Conservation (phyloP, 2,329 filamentous ascomycete genomes). For the Arthroderma sp. region DNA sequence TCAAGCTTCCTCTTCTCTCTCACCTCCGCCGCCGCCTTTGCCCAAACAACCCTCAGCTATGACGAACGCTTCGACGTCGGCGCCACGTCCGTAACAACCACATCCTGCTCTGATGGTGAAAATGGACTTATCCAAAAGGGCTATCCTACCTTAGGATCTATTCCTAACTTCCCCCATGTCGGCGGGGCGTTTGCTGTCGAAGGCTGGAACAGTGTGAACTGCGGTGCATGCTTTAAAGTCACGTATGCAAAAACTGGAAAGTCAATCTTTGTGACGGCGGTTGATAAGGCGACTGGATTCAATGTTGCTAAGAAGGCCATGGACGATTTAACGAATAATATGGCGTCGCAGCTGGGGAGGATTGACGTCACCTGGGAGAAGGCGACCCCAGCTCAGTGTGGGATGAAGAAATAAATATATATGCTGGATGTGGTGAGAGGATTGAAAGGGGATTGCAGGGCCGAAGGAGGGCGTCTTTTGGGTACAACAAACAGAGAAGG, state of each 20-base stretch:
- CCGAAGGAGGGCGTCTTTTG: too few relatives aligned
- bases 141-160: slow-evolving; percentile 28
- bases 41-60: slow-evolving; percentile 46
- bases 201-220: slow-evolving; percentile 36
- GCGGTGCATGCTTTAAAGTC: slow-evolving; percentile 41
- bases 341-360: slow-evolving; percentile 30
- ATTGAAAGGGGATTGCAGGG: too few relatives aligned
- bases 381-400: neutral
- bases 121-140: slow-evolving; percentile 22
- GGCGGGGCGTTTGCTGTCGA: slow-evolving; percentile 36
- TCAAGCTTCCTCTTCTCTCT: slow-evolving; percentile 13
- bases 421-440: too few relatives aligned
- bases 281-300: slow-evolving; percentile 35
- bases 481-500: too few relatives aligned
- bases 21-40: slow-evolving; percentile 10
- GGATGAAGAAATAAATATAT: neutral
- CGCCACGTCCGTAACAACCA: slow-evolving; percentile 39
- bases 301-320: slow-evolving; percentile 38
- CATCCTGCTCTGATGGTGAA: slow-evolving; percentile 32
- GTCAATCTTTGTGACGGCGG: slow-evolving; percentile 35
- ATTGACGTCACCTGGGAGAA: slow-evolving; percentile 7
- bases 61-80: slow-evolving; percentile 57
- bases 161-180: slow-evolving; percentile 37
- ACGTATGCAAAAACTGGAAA: slow-evolving; percentile 33
- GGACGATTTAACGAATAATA: slow-evolving; percentile 35